Conservation (phyloP, 148 eudicot species). For the Beta vulgaris region DNA sequence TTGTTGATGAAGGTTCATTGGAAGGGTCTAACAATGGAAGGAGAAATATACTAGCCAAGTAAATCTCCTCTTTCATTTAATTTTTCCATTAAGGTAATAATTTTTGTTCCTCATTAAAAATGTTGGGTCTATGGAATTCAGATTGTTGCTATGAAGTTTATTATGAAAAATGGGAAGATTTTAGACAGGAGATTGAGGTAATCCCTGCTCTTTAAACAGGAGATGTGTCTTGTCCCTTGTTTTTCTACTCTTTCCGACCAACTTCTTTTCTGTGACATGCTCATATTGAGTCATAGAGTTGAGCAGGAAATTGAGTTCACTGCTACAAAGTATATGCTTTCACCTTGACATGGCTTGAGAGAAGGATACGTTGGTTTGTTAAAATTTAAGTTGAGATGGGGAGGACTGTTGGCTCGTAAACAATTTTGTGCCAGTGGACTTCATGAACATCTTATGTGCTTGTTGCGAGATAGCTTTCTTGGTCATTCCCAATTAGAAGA, state of each 20-base stretch:
- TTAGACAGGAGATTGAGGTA: too few relatives aligned
- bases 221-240: slow-evolving; percentile 73
- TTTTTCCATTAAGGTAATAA: too few relatives aligned
- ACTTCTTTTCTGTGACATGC: too few relatives aligned
- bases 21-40: too few relatives aligned
- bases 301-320: slow-evolving; percentile 33
- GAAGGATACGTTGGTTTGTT: slow-evolving; percentile 88
- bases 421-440: slow-evolving; percentile 87
- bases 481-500: slow-evolving; percentile 40
- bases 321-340: slow-evolving; percentile 41
- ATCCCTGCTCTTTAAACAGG: too few relatives aligned
- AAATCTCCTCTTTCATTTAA: too few relatives aligned
- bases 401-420: slow-evolving; percentile 82
- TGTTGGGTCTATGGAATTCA: slow-evolving; percentile 25
- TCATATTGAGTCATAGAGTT: slow-evolving; percentile 39
- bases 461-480: slow-evolving; percentile 41
- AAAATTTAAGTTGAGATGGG: slow-evolving; percentile 73
- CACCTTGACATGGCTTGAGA: slow-evolving; percentile 77
- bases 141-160: slow-evolving; percentile 99
- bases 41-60: too few relatives aligned
- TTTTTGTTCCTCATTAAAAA: too few relatives aligned
- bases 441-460: slow-evolving; percentile 64
- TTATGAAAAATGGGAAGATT: too few relatives aligned
- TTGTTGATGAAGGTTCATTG: too few relatives aligned
- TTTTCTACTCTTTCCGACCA: slow-evolving; percentile 74